These are phyloP conservation scores for Plasmopara muralis DNA, from an alignment of 352 stramenopile genomes.

Conservation along the genomic window DNA sequence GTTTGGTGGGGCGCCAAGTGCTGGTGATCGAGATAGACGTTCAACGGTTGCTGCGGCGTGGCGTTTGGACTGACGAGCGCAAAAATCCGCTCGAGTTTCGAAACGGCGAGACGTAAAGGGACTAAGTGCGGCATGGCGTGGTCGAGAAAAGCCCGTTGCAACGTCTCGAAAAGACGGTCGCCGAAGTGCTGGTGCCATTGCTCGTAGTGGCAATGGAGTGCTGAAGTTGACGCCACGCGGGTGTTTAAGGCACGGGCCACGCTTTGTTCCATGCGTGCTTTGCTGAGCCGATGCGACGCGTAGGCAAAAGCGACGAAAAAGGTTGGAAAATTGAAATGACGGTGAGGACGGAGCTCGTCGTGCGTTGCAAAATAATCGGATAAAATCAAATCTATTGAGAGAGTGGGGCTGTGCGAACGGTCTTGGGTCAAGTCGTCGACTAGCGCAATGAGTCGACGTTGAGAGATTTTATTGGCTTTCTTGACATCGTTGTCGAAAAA, in stretches of 20 bases:
- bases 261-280: constrained; percentile 41
- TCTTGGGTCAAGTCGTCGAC: constrained; percentile 28
- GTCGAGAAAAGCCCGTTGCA: constrained; percentile 58
- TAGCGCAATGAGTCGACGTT: constrained; percentile 32
- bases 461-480: constrained; percentile 29
- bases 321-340: constrained; percentile 49
- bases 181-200: constrained; percentile 65
- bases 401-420: neutral
- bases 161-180: constrained; percentile 43
- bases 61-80: constrained; percentile 32
- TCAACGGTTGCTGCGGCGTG: constrained; percentile 40
- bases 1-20: constrained; percentile 41
- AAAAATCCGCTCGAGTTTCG: constrained; percentile 33
- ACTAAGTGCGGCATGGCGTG: constrained; percentile 39
- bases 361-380: constrained; percentile 46
- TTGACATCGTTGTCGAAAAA: constrained; percentile 38
- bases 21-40: constrained; percentile 55
- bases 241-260: constrained; percentile 42
- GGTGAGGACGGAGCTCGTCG: constrained; percentile 39
- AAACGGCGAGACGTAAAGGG: constrained; percentile 42
- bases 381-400: constrained; percentile 16
- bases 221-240: too few relatives aligned
- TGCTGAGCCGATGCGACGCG: constrained; percentile 37
- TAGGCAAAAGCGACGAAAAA: constrained; percentile 49
- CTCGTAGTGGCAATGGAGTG: too few relatives aligned